Evolutionary conservation across 331 rosid species (phyloP).

Genomic region (Acacia pycnantha): DNA sequence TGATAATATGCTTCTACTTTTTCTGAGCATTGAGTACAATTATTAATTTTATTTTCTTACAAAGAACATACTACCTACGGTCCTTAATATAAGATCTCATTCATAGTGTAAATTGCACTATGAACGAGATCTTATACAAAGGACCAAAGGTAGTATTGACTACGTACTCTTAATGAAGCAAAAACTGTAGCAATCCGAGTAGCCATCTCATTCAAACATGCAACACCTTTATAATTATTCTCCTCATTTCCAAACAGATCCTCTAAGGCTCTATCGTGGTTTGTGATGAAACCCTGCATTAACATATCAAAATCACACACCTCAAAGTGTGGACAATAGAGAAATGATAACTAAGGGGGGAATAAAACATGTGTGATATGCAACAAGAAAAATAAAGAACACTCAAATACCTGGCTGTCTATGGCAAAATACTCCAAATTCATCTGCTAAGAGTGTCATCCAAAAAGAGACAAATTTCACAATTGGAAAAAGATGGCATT

Average conservation of each 20-base stretch:
- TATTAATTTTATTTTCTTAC: background rate
- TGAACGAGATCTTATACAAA: no score
- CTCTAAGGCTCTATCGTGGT: constrained; percentile 85
- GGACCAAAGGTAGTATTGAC: background rate
- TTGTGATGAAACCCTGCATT: constrained; percentile 78
- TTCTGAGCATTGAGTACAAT: constrained; percentile 3
- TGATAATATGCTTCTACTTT: constrained; percentile 22
- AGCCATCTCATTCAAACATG: constrained; percentile 82
- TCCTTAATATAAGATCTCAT: no score
- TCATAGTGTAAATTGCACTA: no score
- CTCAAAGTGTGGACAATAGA: background rate
- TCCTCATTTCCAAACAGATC: constrained; percentile 86
- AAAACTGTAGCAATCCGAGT: constrained; percentile 83
- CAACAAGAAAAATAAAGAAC: constrained; percentile 24
- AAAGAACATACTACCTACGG: background rate
- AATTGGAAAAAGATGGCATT: constrained; percentile 21
- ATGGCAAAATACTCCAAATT: constrained; percentile 91
- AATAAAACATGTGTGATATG: background rate
- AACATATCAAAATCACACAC: constrained; percentile 13
- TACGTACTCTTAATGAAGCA: constrained; percentile 85
- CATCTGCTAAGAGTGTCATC: constrained; percentile 63
- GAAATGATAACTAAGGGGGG: constrained; percentile 2
- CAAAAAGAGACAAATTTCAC: constrained; percentile 25
- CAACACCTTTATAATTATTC: constrained; percentile 58
- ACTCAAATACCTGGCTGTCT: constrained; percentile 81